Evolutionary conservation across 495 filamentous ascomycete species (phyloP).

Genomic region (Elasticomyces elasticus): DNA sequence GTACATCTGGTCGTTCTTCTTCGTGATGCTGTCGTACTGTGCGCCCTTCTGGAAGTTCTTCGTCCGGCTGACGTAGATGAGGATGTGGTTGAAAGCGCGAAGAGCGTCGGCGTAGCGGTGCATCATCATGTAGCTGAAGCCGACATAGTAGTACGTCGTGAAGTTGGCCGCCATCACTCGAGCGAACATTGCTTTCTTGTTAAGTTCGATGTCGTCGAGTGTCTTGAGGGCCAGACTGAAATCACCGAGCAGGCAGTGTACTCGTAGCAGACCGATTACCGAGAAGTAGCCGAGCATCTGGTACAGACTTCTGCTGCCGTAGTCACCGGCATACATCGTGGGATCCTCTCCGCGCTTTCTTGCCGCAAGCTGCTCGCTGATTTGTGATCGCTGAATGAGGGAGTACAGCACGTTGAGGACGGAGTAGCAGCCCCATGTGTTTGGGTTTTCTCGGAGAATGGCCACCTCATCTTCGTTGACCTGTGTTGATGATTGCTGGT

Average conservation of each 20-base stretch:
- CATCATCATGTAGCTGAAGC: conserved; percentile 99
- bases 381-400: conserved; percentile 93
- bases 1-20: conserved; percentile 99
- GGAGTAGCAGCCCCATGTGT: conserved; percentile 99
- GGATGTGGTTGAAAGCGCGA: conserved; percentile 98
- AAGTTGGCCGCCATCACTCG: conserved; percentile 99
- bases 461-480: conserved; percentile 71
- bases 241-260: conserved; percentile 93
- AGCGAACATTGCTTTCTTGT: conserved; percentile 99
- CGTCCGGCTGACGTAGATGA: conserved; percentile 95
- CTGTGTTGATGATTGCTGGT: conserved; percentile 39
- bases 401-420: conserved; percentile 99
- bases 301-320: conserved; percentile 84
- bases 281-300: conserved; percentile 99
- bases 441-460: conserved; percentile 87
- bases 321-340: conserved; percentile 76
- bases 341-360: conserved; percentile 91
- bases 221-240: conserved; percentile 98
- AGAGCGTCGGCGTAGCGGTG: conserved; percentile 97
- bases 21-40: conserved; percentile 93
- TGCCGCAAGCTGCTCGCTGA: conserved; percentile 88
- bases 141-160: conserved; percentile 99
- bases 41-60: conserved; percentile 99
- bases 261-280: conserved; percentile 90
- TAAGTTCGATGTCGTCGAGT: conserved; percentile 96